phyloP scores from a whole-genome alignment of 2,329 filamentous ascomycete genomes.

The Aureobasidium sp. region DNA sequence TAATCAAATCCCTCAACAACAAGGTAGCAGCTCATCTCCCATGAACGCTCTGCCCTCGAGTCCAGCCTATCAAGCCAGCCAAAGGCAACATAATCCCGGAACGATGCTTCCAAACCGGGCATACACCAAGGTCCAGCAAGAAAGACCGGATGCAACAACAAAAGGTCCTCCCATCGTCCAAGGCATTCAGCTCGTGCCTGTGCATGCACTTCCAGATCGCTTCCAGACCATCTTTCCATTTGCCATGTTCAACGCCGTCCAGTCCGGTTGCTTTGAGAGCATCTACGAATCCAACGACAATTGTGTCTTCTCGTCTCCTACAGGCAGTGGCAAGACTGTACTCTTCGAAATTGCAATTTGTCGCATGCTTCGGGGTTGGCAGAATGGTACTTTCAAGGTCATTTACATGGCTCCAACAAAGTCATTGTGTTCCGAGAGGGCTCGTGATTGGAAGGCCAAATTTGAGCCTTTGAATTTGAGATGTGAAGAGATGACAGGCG shows the following conservation, averaged over 20 bases:
- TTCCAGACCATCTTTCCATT: conserved; percentile 64
- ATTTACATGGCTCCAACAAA: conserved; percentile 82
- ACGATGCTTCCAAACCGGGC: background rate
- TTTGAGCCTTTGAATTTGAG: conserved; percentile 58
- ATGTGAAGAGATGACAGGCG: conserved; percentile 73
- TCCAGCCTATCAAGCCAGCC: conserved; percentile 30
- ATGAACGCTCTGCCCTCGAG: conserved; percentile 25
- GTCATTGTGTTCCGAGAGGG: conserved; percentile 67
- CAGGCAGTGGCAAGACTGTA: conserved; percentile 76
- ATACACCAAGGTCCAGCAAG: background rate
- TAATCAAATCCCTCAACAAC: background rate
- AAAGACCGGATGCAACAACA: background rate
- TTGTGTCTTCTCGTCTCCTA: conserved; percentile 71
- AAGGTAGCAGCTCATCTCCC: background rate
- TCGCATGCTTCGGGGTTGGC: conserved; percentile 50
- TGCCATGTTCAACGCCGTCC: conserved; percentile 69
- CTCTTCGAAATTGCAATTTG: conserved; percentile 77
- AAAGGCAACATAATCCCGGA: conserved; percentile 18
- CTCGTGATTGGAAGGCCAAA: conserved; percentile 68
- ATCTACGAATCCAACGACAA: conserved; percentile 65
- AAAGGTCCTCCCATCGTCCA: conserved; percentile 37
- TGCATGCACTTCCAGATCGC: conserved; percentile 56
- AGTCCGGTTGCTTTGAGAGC: conserved; percentile 65
- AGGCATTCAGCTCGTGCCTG: conserved; percentile 54
- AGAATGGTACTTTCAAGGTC: conserved; percentile 61